phyloP scores from a whole-genome alignment of 1,139 yeast species.

The Pichiaceae sp. region DNA sequence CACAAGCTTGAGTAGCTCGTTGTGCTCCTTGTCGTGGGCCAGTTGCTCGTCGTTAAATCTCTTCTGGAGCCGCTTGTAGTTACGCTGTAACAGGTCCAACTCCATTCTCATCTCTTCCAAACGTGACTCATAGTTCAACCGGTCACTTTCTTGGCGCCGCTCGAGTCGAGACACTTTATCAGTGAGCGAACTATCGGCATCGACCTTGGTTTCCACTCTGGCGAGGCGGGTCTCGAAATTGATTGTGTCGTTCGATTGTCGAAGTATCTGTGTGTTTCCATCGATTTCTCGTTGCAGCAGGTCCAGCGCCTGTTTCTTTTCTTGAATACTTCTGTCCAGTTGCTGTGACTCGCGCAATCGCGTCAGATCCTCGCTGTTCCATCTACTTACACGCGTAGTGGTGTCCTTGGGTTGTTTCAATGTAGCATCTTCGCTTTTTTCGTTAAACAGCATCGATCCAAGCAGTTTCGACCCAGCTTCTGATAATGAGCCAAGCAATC shows the following conservation, averaged over 20 bases:
- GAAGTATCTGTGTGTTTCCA: conserved; percentile 2
- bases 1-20: conserved; percentile 9
- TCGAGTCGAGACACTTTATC: conserved; percentile 12
- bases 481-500: conserved; percentile 18
- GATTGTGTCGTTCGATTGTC: not conserved
- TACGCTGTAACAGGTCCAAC: conserved; percentile 15
- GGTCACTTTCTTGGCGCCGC: conserved; percentile 19
- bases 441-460: conserved; percentile 20
- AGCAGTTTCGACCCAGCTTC: conserved; percentile 19
- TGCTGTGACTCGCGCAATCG: conserved; percentile 2
- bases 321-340: conserved; percentile 4
- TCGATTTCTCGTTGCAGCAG: conserved; percentile 1
- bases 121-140: conserved; percentile 16
- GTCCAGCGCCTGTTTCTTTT: not conserved
- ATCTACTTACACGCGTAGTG: conserved; percentile 1
- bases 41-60: conserved; percentile 18
- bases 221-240: conserved; percentile 4
- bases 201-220: conserved; percentile 11
- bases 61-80: conserved; percentile 14
- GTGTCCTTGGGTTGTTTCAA: not conserved
- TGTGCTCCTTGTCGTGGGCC: conserved; percentile 11
- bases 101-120: conserved; percentile 20
- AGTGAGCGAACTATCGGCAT: conserved; percentile 8
- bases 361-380: conserved; percentile 8
- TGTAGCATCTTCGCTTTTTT: conserved; percentile 8